These are phyloP conservation scores for Trypanosoma conorhini DNA, from an alignment of 208 protist genomes.

Conservation along the genomic window DNA sequence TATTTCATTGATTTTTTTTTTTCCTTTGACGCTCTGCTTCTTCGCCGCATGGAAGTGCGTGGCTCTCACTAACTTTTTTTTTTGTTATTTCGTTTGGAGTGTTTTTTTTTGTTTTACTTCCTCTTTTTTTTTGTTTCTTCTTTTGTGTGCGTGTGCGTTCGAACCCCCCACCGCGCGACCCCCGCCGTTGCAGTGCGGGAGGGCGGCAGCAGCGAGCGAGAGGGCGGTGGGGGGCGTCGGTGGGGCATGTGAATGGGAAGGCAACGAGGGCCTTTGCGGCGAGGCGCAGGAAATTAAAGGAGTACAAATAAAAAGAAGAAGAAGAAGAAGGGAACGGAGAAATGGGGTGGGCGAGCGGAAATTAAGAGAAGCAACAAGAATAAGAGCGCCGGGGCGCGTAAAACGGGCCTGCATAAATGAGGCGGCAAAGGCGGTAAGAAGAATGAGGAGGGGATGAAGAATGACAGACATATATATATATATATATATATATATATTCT, in stretches of 20 bases:
- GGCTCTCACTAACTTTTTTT: constrained; percentile 15
- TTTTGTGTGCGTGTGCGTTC: neutral
- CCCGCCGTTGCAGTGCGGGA: neutral
- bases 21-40: neutral
- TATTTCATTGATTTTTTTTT: constrained; percentile 1
- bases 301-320: constrained; percentile 10
- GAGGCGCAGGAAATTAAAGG: neutral
- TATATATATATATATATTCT: neutral
- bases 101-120: constrained; percentile 18
- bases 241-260: neutral
- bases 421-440: neutral
- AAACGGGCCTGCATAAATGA: neutral
- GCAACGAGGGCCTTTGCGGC: neutral
- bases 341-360: neutral
- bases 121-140: neutral
- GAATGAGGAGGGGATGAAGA: neutral
- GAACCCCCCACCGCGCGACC: neutral
- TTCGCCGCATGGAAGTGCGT: neutral
- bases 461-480: neutral
- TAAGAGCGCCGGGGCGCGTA: neutral
- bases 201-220: neutral
- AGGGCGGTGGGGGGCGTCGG: neutral
- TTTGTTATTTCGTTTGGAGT: constrained; percentile 13
- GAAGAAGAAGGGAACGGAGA: constrained; percentile 9
- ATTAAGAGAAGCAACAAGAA: neutral